Evolutionary conservation across 352 stramenopile genomes (phyloP).

Genomic region (Blastocystis hominis): DNA sequence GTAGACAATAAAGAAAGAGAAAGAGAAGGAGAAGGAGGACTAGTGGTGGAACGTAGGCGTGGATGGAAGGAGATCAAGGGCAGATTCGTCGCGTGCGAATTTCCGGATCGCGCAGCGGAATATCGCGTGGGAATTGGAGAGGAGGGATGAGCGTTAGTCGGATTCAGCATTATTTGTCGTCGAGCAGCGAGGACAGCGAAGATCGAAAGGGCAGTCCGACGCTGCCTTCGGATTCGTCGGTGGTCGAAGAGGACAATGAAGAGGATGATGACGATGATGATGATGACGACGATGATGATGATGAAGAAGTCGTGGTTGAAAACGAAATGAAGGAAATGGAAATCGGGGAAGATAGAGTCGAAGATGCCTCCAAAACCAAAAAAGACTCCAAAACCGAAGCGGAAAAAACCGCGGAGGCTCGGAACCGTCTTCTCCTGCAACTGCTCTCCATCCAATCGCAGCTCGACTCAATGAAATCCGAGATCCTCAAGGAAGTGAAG

Average conservation of each 20-base stretch:
- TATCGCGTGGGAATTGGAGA: background rate
- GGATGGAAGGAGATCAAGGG: background rate
- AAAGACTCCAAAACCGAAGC: background rate
- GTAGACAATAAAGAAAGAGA: no score
- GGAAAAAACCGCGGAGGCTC: background rate
- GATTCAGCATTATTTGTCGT: background rate
- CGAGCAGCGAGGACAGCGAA: background rate
- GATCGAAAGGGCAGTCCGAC: background rate
- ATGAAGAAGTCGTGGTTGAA: background rate
- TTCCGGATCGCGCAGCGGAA: background rate
- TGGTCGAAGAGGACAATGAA: background rate
- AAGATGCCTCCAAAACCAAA: background rate
- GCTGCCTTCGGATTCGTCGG: no score
- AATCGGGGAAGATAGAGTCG: background rate
- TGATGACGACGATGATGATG: background rate
- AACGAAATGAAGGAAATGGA: background rate
- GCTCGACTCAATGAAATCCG: conserved; percentile 55
- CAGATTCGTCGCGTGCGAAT: background rate
- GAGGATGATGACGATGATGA: background rate
- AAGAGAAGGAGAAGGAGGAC: background rate
- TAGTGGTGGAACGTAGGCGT: background rate
- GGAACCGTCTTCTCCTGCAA: background rate
- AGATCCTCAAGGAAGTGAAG: conserved; percentile 11
- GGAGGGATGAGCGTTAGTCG: background rate
- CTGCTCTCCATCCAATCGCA: background rate